Evolutionary conservation across 495 filamentous ascomycete species (phyloP), one percentile per base, ranked within the genome.

Genomic region (Penicillium soppii): DNA sequence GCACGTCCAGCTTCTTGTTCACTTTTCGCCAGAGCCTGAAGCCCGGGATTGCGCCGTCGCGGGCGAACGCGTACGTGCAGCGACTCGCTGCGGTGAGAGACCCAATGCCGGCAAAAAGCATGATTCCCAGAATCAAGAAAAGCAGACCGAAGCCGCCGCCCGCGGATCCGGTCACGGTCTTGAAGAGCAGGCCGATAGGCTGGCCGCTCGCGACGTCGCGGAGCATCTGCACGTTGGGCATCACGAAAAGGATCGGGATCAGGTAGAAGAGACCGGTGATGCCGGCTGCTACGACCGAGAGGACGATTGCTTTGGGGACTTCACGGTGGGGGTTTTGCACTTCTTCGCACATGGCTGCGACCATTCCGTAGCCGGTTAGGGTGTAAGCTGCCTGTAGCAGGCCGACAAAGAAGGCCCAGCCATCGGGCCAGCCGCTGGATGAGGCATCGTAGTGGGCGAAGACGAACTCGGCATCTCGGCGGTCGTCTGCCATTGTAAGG

Each of bases 61-160:
- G 83, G 16, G 82, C 83, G 57, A 92, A 92, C 4, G 88, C 87
- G 54, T 86, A 91, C 5, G 84, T 85, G 80, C 90, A 89, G 3
- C 88, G 82, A 54, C 79, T 86, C 39, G 81, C 82, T 2, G 88
- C 88, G 2, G 87, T 89, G 75, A 89, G 81, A 50, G 90, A 82
- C 2, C 80, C 82, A 10, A 80, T 86, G 1, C 79, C 80, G 1
- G 86, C 86, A 53, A 91, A 90, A 12, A 91, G 60, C 58, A 91
- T 76, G 61, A 91, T 85, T 5, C 87, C 82, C 20, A 91, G 76
- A 50, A 91, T 80, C 5, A 91, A 71, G 62, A 89, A 85, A 8
- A 89, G 77, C 2, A 92, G 73, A 4, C 79, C 88, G 36, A 92
- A 86, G 2, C 86, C 87, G 17, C 88, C 87, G 13, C 58, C 61